Percentiles rank a stretch among this genome's conserved stretches.
These are phyloP conservation scores for Carex parvula DNA, from an alignment of 176 grass and related monocot genomes.

Conservation along the genomic window DNA sequence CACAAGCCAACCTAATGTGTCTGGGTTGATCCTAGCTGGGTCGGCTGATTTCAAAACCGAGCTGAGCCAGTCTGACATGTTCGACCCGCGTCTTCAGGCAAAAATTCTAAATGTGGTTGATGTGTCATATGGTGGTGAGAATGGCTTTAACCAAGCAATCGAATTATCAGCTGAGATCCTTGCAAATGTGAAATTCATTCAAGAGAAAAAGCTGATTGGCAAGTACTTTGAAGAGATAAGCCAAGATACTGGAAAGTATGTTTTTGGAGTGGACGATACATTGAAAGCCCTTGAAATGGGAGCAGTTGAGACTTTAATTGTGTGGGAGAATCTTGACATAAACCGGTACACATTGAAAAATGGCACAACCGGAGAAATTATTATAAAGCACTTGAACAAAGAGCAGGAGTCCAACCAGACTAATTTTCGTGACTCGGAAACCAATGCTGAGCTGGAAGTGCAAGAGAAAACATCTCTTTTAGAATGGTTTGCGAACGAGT, in stretches of 20 bases:
- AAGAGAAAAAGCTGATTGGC: constrained; percentile 43
- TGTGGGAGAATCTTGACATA: constrained; percentile 48
- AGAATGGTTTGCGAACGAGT: constrained; percentile 30
- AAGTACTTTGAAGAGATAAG: constrained; percentile 51
- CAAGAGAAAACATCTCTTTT: constrained; percentile 24
- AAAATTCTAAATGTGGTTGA: constrained; percentile 46
- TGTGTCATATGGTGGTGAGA: constrained; percentile 45
- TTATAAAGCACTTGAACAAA: constrained; percentile 28
- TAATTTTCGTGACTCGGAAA: constrained; percentile 11
- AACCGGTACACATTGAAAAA: constrained; percentile 33
- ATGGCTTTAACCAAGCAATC: constrained; percentile 47
- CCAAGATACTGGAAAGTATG: constrained; percentile 46
- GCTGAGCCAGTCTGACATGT: constrained; percentile 47
- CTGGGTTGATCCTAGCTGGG: constrained; percentile 40
- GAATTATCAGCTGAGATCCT: constrained; percentile 45
- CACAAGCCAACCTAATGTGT: constrained; percentile 41
- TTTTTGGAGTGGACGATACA: constrained; percentile 43
- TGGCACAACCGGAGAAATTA: constrained; percentile 30
- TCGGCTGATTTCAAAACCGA: constrained; percentile 49
- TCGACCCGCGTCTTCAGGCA: constrained; percentile 33
- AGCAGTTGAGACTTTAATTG: constrained; percentile 40
- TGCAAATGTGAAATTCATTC: constrained; percentile 44
- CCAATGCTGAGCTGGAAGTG: constrained; percentile 31
- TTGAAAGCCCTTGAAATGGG: constrained; percentile 44
- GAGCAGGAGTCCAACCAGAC: constrained; percentile 18